Percentiles rank a stretch among this genome's conserved stretches.
Evolutionary conservation across 768 basidiomycete species (phyloP).

Genomic region (Russula sp.): DNA sequence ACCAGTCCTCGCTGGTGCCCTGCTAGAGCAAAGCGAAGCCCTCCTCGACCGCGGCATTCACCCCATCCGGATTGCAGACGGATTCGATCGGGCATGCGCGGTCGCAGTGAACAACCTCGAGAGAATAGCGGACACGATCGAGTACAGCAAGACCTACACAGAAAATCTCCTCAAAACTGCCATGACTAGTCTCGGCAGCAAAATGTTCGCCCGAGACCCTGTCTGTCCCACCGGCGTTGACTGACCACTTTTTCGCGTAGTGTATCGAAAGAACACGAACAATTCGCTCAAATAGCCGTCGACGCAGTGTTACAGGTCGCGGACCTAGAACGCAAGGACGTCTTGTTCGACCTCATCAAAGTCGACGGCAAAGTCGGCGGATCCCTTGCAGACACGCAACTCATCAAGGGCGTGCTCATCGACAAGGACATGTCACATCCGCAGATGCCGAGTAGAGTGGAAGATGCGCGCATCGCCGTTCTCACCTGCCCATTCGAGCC

Average conservation of each 20-base stretch:
- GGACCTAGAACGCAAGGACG: constrained; percentile 90
- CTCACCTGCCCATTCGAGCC: constrained; percentile 99
- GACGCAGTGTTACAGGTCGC: constrained; percentile 95
- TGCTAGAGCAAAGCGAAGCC: constrained; percentile 89
- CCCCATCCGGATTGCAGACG: constrained; percentile 98
- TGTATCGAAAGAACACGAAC: constrained; percentile 92
- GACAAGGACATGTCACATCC: constrained; percentile 99
- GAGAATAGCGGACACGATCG: constrained; percentile 82
- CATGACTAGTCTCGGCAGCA: constrained; percentile 94
- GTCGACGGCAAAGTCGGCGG: constrained; percentile 99
- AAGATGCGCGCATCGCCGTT: constrained; percentile 90
- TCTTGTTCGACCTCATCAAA: constrained; percentile 97
- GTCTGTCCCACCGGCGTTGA: background rate
- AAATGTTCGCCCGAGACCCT: constrained; percentile 67
- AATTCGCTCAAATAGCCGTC: constrained; percentile 97
- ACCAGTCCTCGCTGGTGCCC: constrained; percentile 88
- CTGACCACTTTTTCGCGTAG: constrained; percentile 37
- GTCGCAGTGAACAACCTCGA: constrained; percentile 90
- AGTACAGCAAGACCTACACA: constrained; percentile 77
- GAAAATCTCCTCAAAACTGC: constrained; percentile 89
- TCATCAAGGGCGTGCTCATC: constrained; percentile 96
- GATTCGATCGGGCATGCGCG: constrained; percentile 90
- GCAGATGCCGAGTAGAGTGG: constrained; percentile 88
- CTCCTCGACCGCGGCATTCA: constrained; percentile 99
- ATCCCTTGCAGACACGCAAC: constrained; percentile 86